Evolutionary conservation across 2,329 filamentous ascomycete genomes (phyloP).

Genomic region (Hypoxylon sp.): DNA sequence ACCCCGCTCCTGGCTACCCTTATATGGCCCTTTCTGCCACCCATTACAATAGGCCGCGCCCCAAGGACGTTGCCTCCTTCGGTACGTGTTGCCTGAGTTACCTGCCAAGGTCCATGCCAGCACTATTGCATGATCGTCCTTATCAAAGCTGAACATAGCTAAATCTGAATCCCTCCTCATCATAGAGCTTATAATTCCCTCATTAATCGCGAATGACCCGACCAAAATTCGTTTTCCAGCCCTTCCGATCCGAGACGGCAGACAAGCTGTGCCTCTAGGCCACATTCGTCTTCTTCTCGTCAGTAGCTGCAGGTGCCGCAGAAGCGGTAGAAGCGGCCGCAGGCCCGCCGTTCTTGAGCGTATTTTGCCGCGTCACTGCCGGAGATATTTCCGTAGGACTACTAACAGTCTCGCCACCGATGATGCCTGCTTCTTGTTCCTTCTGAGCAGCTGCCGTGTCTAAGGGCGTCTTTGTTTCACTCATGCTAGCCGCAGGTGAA

Average conservation of each 20-base stretch:
- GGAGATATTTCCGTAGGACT: slow-evolving; percentile 53
- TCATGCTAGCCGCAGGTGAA: slow-evolving; percentile 51
- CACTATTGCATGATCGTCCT: background rate
- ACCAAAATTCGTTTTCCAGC: slow-evolving; percentile 13
- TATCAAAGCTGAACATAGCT: slow-evolving; percentile 14
- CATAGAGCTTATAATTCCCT: slow-evolving; percentile 14
- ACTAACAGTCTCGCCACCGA: slow-evolving; percentile 51
- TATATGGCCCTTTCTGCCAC: slow-evolving; percentile 8
- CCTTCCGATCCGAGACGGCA: slow-evolving; percentile 17
- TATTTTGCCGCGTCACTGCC: slow-evolving; percentile 41
- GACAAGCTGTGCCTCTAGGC: slow-evolving; percentile 43
- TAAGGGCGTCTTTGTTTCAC: slow-evolving; percentile 49
- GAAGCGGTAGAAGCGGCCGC: slow-evolving; percentile 1
- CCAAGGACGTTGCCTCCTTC: slow-evolving; percentile 1
- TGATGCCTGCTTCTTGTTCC: slow-evolving; percentile 64
- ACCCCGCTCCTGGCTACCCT: slow-evolving; percentile 18
- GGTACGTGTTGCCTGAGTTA: background rate
- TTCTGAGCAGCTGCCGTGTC: slow-evolving; percentile 52
- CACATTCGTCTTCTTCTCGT: slow-evolving; percentile 47
- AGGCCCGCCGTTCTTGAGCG: slow-evolving; percentile 32
- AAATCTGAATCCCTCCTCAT: background rate
- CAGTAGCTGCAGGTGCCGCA: background rate
- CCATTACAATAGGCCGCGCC: slow-evolving; percentile 22
- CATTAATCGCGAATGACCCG: slow-evolving; percentile 3
- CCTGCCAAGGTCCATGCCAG: background rate